A percentile compares a stretch with the other conserved stretches of the same genome.
These are phyloP conservation scores for Hypoxylon sp. DNA, from an alignment of 2,329 filamentous ascomycete species.

Conservation along the genomic window DNA sequence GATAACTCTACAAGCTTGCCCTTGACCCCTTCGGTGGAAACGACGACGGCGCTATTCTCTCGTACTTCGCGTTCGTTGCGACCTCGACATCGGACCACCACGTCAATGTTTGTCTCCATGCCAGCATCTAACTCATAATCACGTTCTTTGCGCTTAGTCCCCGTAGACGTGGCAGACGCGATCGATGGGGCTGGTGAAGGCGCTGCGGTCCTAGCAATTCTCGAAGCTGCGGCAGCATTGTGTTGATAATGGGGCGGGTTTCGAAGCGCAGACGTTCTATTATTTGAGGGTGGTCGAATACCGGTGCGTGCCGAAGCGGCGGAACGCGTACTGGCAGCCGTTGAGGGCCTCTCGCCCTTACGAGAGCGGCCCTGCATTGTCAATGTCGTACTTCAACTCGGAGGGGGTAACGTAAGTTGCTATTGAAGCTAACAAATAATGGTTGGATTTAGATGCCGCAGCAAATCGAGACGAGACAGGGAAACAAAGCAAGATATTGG, in stretches of 20 bases:
- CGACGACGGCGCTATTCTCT: conserved; percentile 94
- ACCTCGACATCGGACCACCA: conserved; percentile 93
- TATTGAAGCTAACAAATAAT: conserved; percentile 36
- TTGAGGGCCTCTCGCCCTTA: conserved; percentile 50
- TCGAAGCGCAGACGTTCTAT: conserved; percentile 46
- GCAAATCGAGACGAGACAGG: neutral
- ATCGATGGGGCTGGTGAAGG: conserved; percentile 79
- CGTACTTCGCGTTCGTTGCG: conserved; percentile 91
- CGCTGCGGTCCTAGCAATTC: conserved; percentile 59
- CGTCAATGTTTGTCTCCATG: conserved; percentile 96
- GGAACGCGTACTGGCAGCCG: conserved; percentile 43
- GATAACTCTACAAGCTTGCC: conserved; percentile 86
- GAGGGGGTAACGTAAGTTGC: conserved; percentile 23
- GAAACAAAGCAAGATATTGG: neutral
- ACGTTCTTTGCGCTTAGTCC: conserved; percentile 86
- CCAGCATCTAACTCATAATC: conserved; percentile 79
- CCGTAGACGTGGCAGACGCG: conserved; percentile 68
- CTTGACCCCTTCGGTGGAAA: conserved; percentile 88
- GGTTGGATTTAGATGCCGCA: neutral
- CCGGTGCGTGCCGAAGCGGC: conserved; percentile 42
- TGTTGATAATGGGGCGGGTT: conserved; percentile 44
- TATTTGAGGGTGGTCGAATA: conserved; percentile 43
- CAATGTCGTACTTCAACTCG: conserved; percentile 9
- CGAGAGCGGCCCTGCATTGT: conserved; percentile 51
- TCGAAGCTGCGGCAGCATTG: conserved; percentile 44